Evolutionary conservation across 768 basidiomycete genomes (phyloP), one percentile per base, ranked within the genome.

Genomic region (Lactarius vividus): DNA sequence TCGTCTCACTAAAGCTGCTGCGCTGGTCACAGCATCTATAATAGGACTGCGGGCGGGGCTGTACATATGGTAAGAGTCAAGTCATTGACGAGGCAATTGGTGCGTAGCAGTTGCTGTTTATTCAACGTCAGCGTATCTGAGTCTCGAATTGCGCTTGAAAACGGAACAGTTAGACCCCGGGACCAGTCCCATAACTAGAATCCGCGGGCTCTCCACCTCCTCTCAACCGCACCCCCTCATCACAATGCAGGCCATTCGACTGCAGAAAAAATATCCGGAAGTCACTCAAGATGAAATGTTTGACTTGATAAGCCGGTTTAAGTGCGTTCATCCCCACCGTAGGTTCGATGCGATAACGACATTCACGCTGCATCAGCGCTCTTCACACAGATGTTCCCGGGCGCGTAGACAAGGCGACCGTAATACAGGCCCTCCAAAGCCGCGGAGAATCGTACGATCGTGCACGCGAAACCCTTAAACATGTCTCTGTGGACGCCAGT

Each of bases 221-320:
- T 54, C 57, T 18, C 42, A 58, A 37, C n/a, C 54, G 3, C 63
- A 40, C 29, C 52, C 55, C 0, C 42, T 44, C 66, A 23, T 67
- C 61, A 70, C 67, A 39, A 92, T 94, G 92, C 88, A 93, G 75
- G 88, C 90, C 57, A 79, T 97, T 68, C 88, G 88, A 77, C 82
- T 97, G 16, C 90, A 93, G 74, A 93, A 89, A 81, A 96, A 96
- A 77, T 94, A 89, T 74, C 94, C 96, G 18, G 89, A 96, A 72
- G 88, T 97, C 71, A 82, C 91, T 49, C 86, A 88, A 73, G 94
- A 96, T 82, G 94, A 96, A 79, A 94, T 98, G 88, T 89, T 94
- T 72, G 88, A 92, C 74, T 85, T 98, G 76, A 87, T 97, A 77
- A 94, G 89, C 76, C 86, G 88, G 66, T 99, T 99, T 89, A 96